Conservation (phyloP, 306 rosid species). For the Dryas drummondii region DNA sequence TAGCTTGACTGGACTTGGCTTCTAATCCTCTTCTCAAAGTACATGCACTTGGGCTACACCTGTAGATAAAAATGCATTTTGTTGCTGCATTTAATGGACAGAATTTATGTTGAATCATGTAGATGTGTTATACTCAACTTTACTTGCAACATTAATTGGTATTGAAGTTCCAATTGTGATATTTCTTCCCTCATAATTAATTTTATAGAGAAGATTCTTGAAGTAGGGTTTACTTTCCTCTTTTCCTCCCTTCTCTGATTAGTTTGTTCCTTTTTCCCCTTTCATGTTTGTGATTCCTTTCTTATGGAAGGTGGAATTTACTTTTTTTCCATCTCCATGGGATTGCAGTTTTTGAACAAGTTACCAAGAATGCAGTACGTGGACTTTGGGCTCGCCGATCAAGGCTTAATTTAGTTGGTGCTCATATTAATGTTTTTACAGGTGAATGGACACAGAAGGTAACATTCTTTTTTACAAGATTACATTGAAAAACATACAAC, state of each 20-base stretch:
- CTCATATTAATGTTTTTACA: conserved; percentile 95
- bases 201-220: conserved; percentile 2
- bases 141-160: neutral
- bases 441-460: conserved; percentile 99
- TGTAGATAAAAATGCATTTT: neutral
- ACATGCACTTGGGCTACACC: neutral
- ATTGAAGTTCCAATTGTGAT: neutral
- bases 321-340: conserved; percentile 10
- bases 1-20: neutral
- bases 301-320: conserved; percentile 3
- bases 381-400: conserved; percentile 99
- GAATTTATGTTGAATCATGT: neutral
- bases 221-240: conserved; percentile 5
- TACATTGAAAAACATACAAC: neutral
- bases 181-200: neutral
- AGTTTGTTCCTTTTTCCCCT: neutral
- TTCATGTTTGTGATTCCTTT: conserved; percentile 8
- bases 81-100: neutral
- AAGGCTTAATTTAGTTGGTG: conserved; percentile 92
- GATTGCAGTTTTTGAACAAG: conserved; percentile 92
- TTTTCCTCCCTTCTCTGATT: conserved; percentile 1
- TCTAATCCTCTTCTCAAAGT: conserved; percentile 18
- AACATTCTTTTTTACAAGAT: conserved; percentile 35
- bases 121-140: neutral
- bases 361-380: conserved; percentile 90